Evolutionary conservation across 2,329 filamentous ascomycete genomes (phyloP), one percentile per base, ranked within the genome.

Genomic region (Calonectria honghensis): DNA sequence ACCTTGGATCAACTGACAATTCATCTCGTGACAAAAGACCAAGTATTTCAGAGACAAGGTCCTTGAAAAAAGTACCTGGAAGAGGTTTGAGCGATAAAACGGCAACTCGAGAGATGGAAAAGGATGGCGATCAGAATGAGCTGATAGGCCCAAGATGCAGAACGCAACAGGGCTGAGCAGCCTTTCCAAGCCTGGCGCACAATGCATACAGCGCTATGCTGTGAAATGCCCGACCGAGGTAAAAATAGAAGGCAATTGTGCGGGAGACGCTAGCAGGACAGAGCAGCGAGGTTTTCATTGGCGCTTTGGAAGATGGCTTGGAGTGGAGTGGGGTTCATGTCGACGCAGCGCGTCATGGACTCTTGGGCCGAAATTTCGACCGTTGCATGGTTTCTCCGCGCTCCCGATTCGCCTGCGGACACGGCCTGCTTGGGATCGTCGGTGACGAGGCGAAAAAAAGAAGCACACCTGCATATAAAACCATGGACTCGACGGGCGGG

Each of bases 261-360:
- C 37, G 39, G 27, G 39, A 41, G 35, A 9, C 35, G 57, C 57
- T 63, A 63, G 35, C 35, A 63, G 20, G 57, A 63, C 9, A 18
- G 13, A 29, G 35, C 14, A 20, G 37, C 32, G 57, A 29, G 35
- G 35, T 18, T 39, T 24, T 39, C 39, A 63, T 63, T 63, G 57
- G 57, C 24, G 57, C 13, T 63, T 20, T 37, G 6, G 39, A 63
- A 11, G 27, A 18, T 63, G 35, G 57, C 57, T 63, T 16, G n/a
- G 7, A 20, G 27, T 39, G n/a, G 35, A n/a, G 57, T 63, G 57
- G 57, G 35, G 57, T 63, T 37, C n/a, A 20, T 63, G 24, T 29
- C 16, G 32, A 63, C 16, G 35, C 54, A 24, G 14, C 24, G 57
- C 57, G 57, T 63, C 57, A 63, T 63, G 39, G 35, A 63, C 39